Evolutionary conservation across 768 basidiomycete genomes (phyloP).

Genomic region (Pisolithus orientalis): DNA sequence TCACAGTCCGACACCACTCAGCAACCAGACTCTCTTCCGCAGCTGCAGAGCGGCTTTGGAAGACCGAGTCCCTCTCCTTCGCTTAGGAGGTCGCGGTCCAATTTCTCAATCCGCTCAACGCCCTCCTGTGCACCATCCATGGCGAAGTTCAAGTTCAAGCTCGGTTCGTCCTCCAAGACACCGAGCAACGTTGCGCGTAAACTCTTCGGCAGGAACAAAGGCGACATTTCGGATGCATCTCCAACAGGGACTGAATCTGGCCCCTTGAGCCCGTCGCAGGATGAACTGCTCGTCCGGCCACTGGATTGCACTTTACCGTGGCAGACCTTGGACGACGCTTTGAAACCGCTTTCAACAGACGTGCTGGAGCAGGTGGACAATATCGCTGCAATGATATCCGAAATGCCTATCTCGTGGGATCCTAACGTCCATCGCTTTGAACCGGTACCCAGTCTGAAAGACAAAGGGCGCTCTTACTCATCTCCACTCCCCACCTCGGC

Average conservation of each 20-base stretch:
- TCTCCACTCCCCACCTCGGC: conserved; percentile 56
- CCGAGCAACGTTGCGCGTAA: conserved; percentile 52
- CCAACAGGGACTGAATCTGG: conserved; percentile 3
- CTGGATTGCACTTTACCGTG: conserved; percentile 39
- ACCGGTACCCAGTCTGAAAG: conserved; percentile 26
- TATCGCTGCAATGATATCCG: conserved; percentile 2
- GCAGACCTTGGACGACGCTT: conserved; percentile 28
- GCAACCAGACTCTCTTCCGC: conserved; percentile 5
- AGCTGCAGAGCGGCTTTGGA: conserved; percentile 6
- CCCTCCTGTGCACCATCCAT: conserved; percentile 40
- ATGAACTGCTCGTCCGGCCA: conserved; percentile 20
- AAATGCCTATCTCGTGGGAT: conserved; percentile 7
- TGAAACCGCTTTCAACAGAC: conserved; percentile 7
- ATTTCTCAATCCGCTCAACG: conserved; percentile 40
- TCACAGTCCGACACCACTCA: conserved; percentile 11
- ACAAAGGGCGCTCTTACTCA: conserved; percentile 58
- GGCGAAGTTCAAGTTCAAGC: conserved; percentile 42
- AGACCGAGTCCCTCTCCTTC: conserved; percentile 29
- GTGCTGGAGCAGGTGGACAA: conserved; percentile 12
- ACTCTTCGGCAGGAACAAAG: conserved; percentile 41
- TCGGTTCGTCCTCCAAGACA: conserved; percentile 34
- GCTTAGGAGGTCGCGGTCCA: conserved; percentile 53
- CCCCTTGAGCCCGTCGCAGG: conserved; percentile 5
- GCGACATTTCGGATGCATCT: conserved; percentile 11
- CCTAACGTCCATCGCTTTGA: conserved; percentile 13